These are phyloP conservation scores for Trichoderma asperelloides DNA, from an alignment of 495 filamentous ascomycete genomes.

Conservation along the genomic window DNA sequence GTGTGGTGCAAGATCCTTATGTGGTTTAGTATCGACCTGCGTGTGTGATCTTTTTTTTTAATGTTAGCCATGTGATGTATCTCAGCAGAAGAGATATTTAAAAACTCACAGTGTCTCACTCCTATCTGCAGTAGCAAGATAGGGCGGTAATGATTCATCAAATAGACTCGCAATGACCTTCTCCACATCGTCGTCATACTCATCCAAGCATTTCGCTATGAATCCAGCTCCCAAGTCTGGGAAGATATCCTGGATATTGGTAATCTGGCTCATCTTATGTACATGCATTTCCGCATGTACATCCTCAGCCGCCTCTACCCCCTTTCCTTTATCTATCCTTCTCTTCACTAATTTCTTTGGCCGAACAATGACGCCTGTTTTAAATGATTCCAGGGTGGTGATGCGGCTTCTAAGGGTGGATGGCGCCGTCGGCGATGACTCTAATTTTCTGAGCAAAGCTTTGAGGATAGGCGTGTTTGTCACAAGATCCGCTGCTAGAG, in stretches of 20 bases:
- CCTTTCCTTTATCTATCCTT: conserved; percentile 63
- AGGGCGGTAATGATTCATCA: conserved; percentile 64
- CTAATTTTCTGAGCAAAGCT: conserved; percentile 37
- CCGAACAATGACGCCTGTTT: conserved; percentile 42
- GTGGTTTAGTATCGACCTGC: conserved; percentile 18
- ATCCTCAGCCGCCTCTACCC: conserved; percentile 34
- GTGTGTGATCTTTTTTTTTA: conserved; percentile 11
- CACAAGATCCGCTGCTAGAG: conserved; percentile 54
- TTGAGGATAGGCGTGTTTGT: conserved; percentile 49
- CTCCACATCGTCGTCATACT: conserved; percentile 70
- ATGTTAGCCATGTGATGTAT: conserved; percentile 17
- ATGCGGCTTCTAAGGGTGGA: conserved; percentile 51
- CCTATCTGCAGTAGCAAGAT: conserved; percentile 48
- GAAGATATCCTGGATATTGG: conserved; percentile 87
- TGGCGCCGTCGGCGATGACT: conserved; percentile 25
- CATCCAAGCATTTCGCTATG: conserved; percentile 66
- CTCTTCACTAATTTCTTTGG: conserved; percentile 40
- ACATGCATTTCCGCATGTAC: conserved; percentile 53
- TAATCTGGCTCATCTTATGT: conserved; percentile 74
- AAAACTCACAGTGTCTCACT: conserved; percentile 41
- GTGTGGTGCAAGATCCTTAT: conserved; percentile 26
- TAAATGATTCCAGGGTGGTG: conserved; percentile 42
- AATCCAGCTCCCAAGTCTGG: conserved; percentile 81
- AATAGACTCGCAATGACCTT: conserved; percentile 75
- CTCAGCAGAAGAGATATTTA: background rate